Evolutionary conservation across 148 eudicot genomes (phyloP), one percentile per base, ranked within the genome.

Genomic region (Amaranthus palmeri): DNA sequence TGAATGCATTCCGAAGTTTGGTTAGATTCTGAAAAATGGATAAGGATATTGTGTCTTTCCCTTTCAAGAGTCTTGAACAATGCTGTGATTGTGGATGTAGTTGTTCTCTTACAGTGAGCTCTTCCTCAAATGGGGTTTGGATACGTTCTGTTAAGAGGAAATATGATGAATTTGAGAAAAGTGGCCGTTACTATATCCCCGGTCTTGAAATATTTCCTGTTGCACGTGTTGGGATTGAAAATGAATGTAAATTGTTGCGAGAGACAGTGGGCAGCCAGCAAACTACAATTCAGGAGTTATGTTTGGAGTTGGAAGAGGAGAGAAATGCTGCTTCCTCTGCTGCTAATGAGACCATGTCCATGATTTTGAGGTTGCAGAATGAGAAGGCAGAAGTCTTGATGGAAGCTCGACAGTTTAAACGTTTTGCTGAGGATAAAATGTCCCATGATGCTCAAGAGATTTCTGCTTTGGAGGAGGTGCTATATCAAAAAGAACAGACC

Each of bases 331-430:
- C 52, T 49, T 91, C 98, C 0, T 91, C 98, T 3, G 96, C 98
- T 74, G 89, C 98, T 10, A 89, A 84, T 64, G 98, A 95, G 83
- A 96, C 98, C 13, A 95, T 95, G 98, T 91, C 98, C 0, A 95
- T 95, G 98, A 95, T 95, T 46, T 80, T 91, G 84, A 89, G 96
- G 83, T 77, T 95, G 82, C 97, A 95, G 74, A 85, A 92, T 67
- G 98, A 95, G 78, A 95, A 91, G 80, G 97, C 96, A 5, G 97
- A 92, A 80, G 71, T 86, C 43, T 85, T 90, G 72, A 86, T 92
- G 92, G 96, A 92, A 67, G 83, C 87, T 41, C 79, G 93, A 50
- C 97, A 92, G 74, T 92, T 90, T 72, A 92, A 90, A 81, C 81
- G 96, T 55, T 92, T 85, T 78, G 80, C 88, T 4, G 97, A 92